These are phyloP conservation scores for Diversispora epigaea DNA, from an alignment of 192 early-diverging fungal species.

Conservation along the genomic window DNA sequence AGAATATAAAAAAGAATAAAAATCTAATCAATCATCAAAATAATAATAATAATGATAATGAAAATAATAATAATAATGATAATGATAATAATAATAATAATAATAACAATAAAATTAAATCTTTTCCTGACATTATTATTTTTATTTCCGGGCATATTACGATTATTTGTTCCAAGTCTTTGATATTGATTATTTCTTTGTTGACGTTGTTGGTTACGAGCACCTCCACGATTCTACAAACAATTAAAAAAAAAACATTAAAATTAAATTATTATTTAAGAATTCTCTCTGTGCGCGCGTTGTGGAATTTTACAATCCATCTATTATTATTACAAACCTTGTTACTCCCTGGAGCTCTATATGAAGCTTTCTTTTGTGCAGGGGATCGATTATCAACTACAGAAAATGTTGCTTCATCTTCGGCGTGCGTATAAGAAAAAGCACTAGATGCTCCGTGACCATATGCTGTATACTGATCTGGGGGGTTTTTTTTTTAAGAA, in stretches of 20 bases:
- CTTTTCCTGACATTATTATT: slow-evolving; percentile 32
- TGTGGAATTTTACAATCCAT: too few relatives aligned
- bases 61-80: slow-evolving; percentile 42
- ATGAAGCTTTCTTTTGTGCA: slow-evolving; percentile 61
- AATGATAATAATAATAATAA: slow-evolving; percentile 39
- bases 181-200: slow-evolving; percentile 25
- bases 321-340: background rate
- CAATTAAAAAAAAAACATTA: background rate
- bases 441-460: slow-evolving; percentile 79
- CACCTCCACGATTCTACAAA: slow-evolving; percentile 7
- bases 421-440: slow-evolving; percentile 85
- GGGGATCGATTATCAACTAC: slow-evolving; percentile 80
- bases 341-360: slow-evolving; percentile 46
- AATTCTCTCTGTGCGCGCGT: background rate
- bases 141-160: slow-evolving; percentile 1
- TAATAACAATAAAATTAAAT: slow-evolving; percentile 50
- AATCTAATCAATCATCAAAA: background rate
- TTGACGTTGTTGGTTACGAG: background rate
- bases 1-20: slow-evolving; percentile 15
- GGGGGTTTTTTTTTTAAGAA: too few relatives aligned
- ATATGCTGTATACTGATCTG: slow-evolving; percentile 74
- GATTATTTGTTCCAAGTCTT: slow-evolving; percentile 27
- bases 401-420: slow-evolving; percentile 95
- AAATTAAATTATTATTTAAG: background rate
- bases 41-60: background rate